phyloP scores from a whole-genome alignment of 129 eudicot species.

The Daucus carota region DNA sequence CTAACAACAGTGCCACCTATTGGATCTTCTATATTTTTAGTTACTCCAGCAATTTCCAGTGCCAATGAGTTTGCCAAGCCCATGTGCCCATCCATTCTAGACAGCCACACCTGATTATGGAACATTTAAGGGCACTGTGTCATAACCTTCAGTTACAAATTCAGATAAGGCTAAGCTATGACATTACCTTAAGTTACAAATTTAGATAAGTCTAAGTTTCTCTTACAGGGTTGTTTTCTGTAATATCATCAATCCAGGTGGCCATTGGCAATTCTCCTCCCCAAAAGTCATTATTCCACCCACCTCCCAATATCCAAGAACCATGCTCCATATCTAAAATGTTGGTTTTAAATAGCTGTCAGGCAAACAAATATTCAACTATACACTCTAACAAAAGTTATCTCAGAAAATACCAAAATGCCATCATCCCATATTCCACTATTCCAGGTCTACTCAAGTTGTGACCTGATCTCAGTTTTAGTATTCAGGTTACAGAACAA shows the following conservation, averaged over 20 bases:
- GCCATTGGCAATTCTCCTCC: constrained; percentile 88
- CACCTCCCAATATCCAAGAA: constrained; percentile 91
- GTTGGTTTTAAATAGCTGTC: not conserved
- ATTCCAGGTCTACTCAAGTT: not conserved
- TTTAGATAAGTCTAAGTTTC: not conserved
- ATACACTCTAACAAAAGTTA: not conserved
- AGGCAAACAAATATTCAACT: not conserved
- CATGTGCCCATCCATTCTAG: constrained; percentile 99
- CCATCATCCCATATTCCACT: not conserved
- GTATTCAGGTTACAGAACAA: not conserved
- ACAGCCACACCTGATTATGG: constrained; percentile 70
- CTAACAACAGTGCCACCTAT: constrained; percentile 65
- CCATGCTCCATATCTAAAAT: constrained; percentile 56
- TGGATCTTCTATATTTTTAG: constrained; percentile 56
- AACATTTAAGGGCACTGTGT: not conserved
- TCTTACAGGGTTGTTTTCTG: constrained; percentile 77
- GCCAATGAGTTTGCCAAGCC: constrained; percentile 90
- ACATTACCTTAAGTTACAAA: constrained; percentile 7
- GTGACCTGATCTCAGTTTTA: not conserved
- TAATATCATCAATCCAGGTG: constrained; percentile 84
- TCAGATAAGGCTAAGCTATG: too few relatives aligned
- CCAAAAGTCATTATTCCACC: constrained; percentile 98
- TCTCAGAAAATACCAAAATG: not conserved
- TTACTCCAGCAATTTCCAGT: constrained; percentile 58
- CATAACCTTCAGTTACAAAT: constrained; percentile 3